Percentiles rank a stretch among this genome's conserved stretches.
Conservation (phyloP, 139 green algal genomes). For the Volvox africanus region DNA sequence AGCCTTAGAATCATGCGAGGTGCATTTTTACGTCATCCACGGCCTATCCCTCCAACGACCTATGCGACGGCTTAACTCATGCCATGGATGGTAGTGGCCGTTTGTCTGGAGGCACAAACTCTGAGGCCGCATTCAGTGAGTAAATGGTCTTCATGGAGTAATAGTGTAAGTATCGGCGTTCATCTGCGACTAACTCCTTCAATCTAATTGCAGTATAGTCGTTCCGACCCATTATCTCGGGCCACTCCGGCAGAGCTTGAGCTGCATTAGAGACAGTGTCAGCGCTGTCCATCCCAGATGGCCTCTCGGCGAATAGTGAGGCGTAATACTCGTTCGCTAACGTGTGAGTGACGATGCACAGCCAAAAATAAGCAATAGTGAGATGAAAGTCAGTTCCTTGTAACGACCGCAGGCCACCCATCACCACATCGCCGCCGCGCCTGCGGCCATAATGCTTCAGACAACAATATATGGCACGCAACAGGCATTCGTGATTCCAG, state of each 20-base stretch:
- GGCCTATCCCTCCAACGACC: background rate
- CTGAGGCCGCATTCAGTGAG: background rate
- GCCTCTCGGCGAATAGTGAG: background rate
- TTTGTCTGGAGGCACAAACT: conserved; percentile 46
- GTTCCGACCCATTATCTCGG: background rate
- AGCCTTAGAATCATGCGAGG: background rate
- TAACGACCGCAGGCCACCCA: conserved; percentile 5
- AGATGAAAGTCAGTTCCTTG: conserved; percentile 30
- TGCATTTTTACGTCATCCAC: background rate
- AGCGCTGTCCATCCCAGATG: background rate
- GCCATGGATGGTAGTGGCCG: conserved; percentile 18
- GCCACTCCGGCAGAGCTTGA: background rate
- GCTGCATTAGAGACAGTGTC: background rate
- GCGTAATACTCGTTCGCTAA: background rate
- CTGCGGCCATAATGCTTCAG: conserved; percentile 18
- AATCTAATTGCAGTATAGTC: background rate
- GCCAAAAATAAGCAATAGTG: conserved; percentile 45
- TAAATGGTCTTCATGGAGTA: conserved; percentile 32
- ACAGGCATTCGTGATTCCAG: conserved; percentile 46
- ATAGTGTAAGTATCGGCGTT: conserved; percentile 26
- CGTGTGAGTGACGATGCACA: background rate
- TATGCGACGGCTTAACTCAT: background rate
- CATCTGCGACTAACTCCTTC: background rate
- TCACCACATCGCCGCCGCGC: background rate
- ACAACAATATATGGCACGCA: conserved; percentile 48